Evolutionary conservation across 2,329 filamentous ascomycete species (phyloP).

Genomic region (Aureobasidium leucospermi): DNA sequence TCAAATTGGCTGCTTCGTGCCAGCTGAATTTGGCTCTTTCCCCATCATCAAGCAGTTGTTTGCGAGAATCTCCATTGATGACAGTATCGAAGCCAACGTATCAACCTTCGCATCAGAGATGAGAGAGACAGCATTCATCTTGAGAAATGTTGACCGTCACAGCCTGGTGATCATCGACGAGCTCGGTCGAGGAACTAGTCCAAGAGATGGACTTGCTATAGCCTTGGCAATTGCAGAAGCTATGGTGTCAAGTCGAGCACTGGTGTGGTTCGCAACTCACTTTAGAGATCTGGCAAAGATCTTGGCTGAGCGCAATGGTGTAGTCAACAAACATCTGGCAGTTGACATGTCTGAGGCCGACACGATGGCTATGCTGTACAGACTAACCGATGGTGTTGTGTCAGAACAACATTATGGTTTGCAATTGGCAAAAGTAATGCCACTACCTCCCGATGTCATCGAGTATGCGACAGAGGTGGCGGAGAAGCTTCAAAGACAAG

Average conservation of each 20-base stretch:
- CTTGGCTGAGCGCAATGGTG: constrained; percentile 65
- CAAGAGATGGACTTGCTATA: constrained; percentile 79
- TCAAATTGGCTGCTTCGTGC: constrained; percentile 85
- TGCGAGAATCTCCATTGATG: constrained; percentile 77
- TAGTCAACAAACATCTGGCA: constrained; percentile 73
- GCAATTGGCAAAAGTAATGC: constrained; percentile 66
- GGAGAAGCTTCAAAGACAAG: constrained; percentile 46
- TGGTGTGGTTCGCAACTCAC: constrained; percentile 91
- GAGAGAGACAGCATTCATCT: constrained; percentile 90
- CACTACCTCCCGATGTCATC: constrained; percentile 62
- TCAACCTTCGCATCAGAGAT: constrained; percentile 94
- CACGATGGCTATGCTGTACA: constrained; percentile 83
- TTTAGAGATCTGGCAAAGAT: constrained; percentile 76
- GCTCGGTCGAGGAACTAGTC: constrained; percentile 83
- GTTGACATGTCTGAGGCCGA: constrained; percentile 53
- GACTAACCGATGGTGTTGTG: constrained; percentile 63
- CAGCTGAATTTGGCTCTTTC: constrained; percentile 75
- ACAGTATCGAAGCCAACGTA: constrained; percentile 81
- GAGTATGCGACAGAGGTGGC: constrained; percentile 62
- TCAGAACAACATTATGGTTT: constrained; percentile 74
- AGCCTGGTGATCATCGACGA: constrained; percentile 64
- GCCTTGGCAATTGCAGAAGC: constrained; percentile 86
- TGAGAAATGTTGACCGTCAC: constrained; percentile 69
- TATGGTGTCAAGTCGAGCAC: constrained; percentile 65
- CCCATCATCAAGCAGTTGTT: constrained; percentile 78